Evolutionary conservation across 495 filamentous ascomycete genomes (phyloP).

Genomic region (Daldinia childiae): DNA sequence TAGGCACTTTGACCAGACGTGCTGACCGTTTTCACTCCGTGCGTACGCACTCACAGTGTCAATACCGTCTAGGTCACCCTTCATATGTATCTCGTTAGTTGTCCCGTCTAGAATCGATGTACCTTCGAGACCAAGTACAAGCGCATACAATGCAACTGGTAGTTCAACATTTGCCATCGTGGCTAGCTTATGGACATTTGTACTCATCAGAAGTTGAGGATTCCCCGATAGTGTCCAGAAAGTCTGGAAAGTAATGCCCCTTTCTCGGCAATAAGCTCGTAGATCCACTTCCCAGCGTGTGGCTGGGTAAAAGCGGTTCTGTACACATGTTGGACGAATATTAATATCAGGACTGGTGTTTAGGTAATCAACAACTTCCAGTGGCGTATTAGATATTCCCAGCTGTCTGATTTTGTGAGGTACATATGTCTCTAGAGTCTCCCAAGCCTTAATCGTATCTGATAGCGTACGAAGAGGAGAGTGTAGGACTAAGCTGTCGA

Average conservation of each 20-base stretch:
- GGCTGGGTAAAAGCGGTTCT: slow-evolving; percentile 75
- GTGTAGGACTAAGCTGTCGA: slow-evolving; percentile 80
- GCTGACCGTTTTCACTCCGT: slow-evolving; percentile 50
- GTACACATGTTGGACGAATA: slow-evolving; percentile 67
- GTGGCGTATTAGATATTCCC: slow-evolving; percentile 75
- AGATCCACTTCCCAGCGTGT: slow-evolving; percentile 69
- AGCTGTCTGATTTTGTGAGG: slow-evolving; percentile 68
- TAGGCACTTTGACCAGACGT: slow-evolving; percentile 58
- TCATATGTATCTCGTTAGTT: slow-evolving; percentile 69
- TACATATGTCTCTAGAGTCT: slow-evolving; percentile 69
- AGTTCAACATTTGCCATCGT: slow-evolving; percentile 55
- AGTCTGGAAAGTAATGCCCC: slow-evolving; percentile 72
- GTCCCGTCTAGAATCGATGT: slow-evolving; percentile 77
- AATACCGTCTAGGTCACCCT: slow-evolving; percentile 67
- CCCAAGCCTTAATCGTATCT: slow-evolving; percentile 73
- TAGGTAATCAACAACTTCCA: slow-evolving; percentile 63
- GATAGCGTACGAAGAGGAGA: slow-evolving; percentile 66
- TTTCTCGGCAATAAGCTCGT: slow-evolving; percentile 68
- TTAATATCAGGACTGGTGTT: slow-evolving; percentile 38
- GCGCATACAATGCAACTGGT: slow-evolving; percentile 70
- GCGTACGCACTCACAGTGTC: slow-evolving; percentile 60
- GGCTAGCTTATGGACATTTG: slow-evolving; percentile 63
- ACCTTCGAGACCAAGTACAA: slow-evolving; percentile 68
- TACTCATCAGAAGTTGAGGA: slow-evolving; percentile 59
- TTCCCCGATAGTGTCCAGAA: slow-evolving; percentile 87